Conservation (phyloP, 2,329 filamentous ascomycete species). For the Stachybotrys echinatus region DNA sequence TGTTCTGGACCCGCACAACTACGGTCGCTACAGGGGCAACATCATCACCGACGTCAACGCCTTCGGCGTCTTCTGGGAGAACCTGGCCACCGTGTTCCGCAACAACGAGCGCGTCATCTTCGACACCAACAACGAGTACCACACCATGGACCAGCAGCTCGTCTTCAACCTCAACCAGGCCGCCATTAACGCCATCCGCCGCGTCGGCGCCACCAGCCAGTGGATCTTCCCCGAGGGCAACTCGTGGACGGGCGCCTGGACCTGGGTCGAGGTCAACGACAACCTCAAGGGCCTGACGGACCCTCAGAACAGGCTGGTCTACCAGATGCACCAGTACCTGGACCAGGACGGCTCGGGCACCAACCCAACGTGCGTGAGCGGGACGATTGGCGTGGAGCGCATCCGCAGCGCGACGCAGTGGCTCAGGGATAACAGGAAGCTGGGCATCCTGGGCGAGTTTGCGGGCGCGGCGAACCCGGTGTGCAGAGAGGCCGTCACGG, state of each 20-base stretch:
- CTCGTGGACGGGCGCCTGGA: slow-evolving; percentile 46
- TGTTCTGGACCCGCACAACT: slow-evolving; percentile 58
- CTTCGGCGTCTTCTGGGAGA: slow-evolving; percentile 54
- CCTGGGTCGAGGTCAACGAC: slow-evolving; percentile 33
- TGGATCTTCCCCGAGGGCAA: slow-evolving; percentile 54
- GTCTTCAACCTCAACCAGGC: slow-evolving; percentile 59
- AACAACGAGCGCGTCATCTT: slow-evolving; percentile 54
- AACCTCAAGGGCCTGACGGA: slow-evolving; percentile 41
- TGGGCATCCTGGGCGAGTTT: slow-evolving; percentile 51
- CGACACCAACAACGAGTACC: slow-evolving; percentile 64
- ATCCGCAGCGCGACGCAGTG: slow-evolving; percentile 45
- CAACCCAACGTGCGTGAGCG: slow-evolving; percentile 37
- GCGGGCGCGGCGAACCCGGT: slow-evolving; percentile 46
- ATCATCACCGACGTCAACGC: slow-evolving; percentile 47
- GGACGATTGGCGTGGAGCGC: slow-evolving; percentile 45
- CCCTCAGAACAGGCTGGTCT: slow-evolving; percentile 44
- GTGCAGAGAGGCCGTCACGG: slow-evolving; percentile 46
- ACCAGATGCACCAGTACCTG: slow-evolving; percentile 58
- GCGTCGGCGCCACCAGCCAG: slow-evolving; percentile 49
- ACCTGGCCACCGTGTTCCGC: slow-evolving; percentile 47
- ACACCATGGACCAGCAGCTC: slow-evolving; percentile 55
- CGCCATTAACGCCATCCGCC: slow-evolving; percentile 57
- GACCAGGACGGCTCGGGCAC: slow-evolving; percentile 50
- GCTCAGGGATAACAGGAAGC: slow-evolving; percentile 50
- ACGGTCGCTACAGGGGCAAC: slow-evolving; percentile 45